Evolutionary conservation across 495 filamentous ascomycete genomes (phyloP).

Genomic region (Neurospora discreta): DNA sequence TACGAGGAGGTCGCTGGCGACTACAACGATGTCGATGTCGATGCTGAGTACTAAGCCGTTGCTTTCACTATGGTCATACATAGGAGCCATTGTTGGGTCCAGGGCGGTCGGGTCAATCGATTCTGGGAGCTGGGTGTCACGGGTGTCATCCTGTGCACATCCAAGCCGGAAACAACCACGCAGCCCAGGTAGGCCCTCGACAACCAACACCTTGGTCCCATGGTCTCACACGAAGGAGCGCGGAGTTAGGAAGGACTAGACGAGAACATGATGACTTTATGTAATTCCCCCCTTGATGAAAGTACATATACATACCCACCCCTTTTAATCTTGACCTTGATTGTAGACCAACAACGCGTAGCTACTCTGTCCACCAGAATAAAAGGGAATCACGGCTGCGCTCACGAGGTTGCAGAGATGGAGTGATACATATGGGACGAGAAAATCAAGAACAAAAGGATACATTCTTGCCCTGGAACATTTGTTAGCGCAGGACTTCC

Average conservation of each 20-base stretch:
- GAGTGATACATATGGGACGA: background rate
- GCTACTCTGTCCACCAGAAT: background rate
- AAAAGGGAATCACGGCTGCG: background rate
- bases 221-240: background rate
- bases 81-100: background rate
- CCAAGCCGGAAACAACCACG: background rate
- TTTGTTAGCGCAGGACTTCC: too few species aligned
- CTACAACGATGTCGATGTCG: constrained; percentile 52
- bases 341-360: background rate
- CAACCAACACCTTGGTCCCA: background rate
- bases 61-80: background rate
- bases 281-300: background rate
- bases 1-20: constrained; percentile 87
- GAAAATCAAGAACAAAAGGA: background rate
- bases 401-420: background rate
- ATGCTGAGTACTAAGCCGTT: constrained; percentile 56
- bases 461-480: too few species aligned
- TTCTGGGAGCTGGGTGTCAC: background rate
- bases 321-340: background rate
- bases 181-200: background rate
- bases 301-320: background rate
- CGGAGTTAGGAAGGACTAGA: background rate
- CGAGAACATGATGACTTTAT: background rate
- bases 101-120: background rate
- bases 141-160: background rate